Percentiles rank a stretch among this genome's conserved stretches.
These are phyloP conservation scores for Pyronema omphalodes DNA, from an alignment of 495 filamentous ascomycete genomes.

Conservation along the genomic window DNA sequence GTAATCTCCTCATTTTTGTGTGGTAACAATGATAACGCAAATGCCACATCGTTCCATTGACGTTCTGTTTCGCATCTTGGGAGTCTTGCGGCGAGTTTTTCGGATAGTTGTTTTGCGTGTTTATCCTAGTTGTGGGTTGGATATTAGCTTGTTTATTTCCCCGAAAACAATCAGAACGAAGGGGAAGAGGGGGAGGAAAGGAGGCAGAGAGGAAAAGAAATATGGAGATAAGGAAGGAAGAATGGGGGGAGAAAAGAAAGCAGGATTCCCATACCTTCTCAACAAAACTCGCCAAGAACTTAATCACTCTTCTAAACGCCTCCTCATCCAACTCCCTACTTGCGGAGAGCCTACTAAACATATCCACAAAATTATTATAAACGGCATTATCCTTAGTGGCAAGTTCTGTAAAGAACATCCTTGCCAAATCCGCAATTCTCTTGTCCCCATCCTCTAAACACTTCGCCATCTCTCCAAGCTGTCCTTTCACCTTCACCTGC, in stretches of 20 bases:
- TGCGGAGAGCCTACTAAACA: constrained; percentile 83
- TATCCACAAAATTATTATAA: constrained; percentile 98
- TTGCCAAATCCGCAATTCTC: constrained; percentile 74
- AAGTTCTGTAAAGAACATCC: constrained; percentile 98
- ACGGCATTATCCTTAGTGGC: constrained; percentile 97
- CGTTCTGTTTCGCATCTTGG: constrained; percentile 74
- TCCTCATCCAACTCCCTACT: constrained; percentile 69
- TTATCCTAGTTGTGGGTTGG: too few relatives aligned
- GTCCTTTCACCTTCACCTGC: constrained; percentile 99
- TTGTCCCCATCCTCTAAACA: constrained; percentile 91
- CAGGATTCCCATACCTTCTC: constrained; percentile 71
- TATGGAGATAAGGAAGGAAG: background rate
- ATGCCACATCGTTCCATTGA: constrained; percentile 95
- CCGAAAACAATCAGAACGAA: too few relatives aligned
- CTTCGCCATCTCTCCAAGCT: constrained; percentile 97
- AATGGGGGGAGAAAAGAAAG: too few relatives aligned
- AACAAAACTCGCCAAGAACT: constrained; percentile 85
- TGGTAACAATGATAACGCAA: constrained; percentile 67
- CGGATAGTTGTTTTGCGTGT: constrained; percentile 86
- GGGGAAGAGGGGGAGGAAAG: too few relatives aligned
- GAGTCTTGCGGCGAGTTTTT: constrained; percentile 79
- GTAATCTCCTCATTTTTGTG: constrained; percentile 97
- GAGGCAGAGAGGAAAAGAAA: too few relatives aligned
- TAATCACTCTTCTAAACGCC: constrained; percentile 62
- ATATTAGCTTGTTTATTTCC: too few relatives aligned